Base-by-base conservation (phyloP, 208 protist genomes). In the Trypanosoma platydactyli region DNA sequence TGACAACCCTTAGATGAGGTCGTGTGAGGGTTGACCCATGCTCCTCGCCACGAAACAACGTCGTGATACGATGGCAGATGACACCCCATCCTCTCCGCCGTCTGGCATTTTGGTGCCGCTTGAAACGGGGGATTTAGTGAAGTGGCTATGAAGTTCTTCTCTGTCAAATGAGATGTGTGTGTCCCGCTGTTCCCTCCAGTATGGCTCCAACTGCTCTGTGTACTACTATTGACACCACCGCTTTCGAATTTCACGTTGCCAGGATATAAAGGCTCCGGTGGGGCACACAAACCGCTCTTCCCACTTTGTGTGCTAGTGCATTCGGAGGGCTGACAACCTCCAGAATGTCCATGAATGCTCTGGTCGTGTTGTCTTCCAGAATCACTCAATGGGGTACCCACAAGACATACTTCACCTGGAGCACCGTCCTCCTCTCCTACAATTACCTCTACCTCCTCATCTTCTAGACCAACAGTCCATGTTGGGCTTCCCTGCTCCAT, bases 61-160 rank as follows among this genome's bases (percentile, higher is more conserved):
- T 46, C 35, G 30, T 60, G 27, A 44, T 58, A 60, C 15, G 54
- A 48, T 45, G 54, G 54, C 13, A 46, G 38, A 20, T 45, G 35
- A 11, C 20, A 13, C 18, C 20, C n/a, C 40, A 24, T 7, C 22
- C 5, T 60, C 0, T 60, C 54, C 20, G 7, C 54, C 5, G 24
- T 33, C 22, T 0, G 20, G 20, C 5, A 40, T 24, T 33, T 48
- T 30, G 54, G 54, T 24, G 57, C 22, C 27, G 42, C 7, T 1
- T 38, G 20, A 38, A 51, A 13, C 3, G 15, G 44, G 18, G 57
- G 0, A 51, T 18, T 35, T 2, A 25, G 40, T n/a, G 27, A 51
- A 40, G 1, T 62, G 11, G 24, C 13, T 20, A 9, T 9, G 15
- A 40, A 24, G 38, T 35, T 51, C 5, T 35, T 51, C 11, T 51